Evolutionary conservation across 2,329 filamentous ascomycete genomes (phyloP).

Genomic region (Sporothrix mexicana): DNA sequence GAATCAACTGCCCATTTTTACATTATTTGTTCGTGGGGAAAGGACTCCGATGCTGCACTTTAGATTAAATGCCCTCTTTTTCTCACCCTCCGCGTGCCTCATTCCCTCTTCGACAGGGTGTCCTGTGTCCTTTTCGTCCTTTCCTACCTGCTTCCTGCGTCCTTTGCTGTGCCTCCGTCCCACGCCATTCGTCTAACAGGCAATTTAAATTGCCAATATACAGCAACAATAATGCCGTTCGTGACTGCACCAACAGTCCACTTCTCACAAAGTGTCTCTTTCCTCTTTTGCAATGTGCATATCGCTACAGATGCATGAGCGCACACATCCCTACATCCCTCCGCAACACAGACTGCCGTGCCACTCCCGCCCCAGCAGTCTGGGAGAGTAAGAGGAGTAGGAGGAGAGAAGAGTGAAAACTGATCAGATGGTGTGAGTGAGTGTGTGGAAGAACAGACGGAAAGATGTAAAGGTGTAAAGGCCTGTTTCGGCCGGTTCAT

Average conservation of each 20-base stretch:
- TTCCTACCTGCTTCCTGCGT: background rate
- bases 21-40: background rate
- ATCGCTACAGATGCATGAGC: slow-evolving; percentile 3
- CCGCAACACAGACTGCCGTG: slow-evolving; percentile 32
- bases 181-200: background rate
- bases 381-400: background rate
- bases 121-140: background rate
- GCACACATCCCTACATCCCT: background rate
- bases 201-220: slow-evolving; percentile 3
- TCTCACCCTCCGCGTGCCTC: background rate
- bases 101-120: background rate
- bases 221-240: slow-evolving; percentile 7
- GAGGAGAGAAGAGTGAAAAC: background rate
- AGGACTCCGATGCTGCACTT: background rate
- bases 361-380: slow-evolving; percentile 5
- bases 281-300: slow-evolving; percentile 19
- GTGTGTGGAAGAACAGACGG: background rate
- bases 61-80: slow-evolving; percentile 12
- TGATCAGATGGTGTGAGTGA: background rate
- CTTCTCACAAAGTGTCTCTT: background rate
- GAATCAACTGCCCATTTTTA: background rate
- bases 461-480: background rate
- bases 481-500: background rate
- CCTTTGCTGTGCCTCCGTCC: slow-evolving; percentile 10
- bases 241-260: background rate